These are phyloP conservation scores for Pseudoscleropodium purum DNA, from an alignment of 225 moss, liverwort and hornwort genomes.

Conservation along the genomic window DNA sequence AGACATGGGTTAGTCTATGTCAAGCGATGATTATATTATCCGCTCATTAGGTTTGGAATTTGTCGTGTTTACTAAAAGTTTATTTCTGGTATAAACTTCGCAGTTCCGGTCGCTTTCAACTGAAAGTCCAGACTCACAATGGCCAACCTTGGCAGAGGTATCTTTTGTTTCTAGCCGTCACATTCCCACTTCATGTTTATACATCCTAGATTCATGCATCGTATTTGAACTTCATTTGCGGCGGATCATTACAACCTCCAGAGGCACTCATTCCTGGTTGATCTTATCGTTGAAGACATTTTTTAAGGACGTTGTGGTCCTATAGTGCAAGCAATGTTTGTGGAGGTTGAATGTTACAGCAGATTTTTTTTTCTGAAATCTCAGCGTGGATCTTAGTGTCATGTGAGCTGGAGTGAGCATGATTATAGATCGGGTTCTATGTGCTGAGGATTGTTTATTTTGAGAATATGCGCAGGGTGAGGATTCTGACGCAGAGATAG, in stretches of 20 bases:
- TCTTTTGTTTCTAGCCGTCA: not conserved
- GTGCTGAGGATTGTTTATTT: not conserved
- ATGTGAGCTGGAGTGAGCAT: not conserved
- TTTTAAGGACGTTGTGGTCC: not conserved
- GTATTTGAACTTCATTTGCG: not conserved
- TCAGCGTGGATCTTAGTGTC: not conserved
- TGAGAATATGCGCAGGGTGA: slow-evolving; percentile 6
- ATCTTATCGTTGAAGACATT: not conserved
- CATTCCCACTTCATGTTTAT: not conserved
- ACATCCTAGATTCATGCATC: not conserved
- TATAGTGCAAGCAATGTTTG: not conserved
- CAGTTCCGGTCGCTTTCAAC: slow-evolving; percentile 23
- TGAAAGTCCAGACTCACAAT: slow-evolving; percentile 5
- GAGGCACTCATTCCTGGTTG: not conserved
- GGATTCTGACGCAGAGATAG: not conserved
- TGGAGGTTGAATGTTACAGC: not conserved
- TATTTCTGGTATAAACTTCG: not conserved
- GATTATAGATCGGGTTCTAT: not conserved
- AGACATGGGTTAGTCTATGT: not conserved
- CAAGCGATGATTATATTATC: not conserved
- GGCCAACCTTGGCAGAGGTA: slow-evolving; percentile 19
- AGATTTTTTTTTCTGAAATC: not conserved
- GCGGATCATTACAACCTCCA: not conserved
- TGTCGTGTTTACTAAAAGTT: not conserved
- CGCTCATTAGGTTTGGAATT: not conserved